These are phyloP conservation scores for Amphicarpaea edgeworthii DNA, from an alignment of 306 rosid species.

Conservation along the genomic window DNA sequence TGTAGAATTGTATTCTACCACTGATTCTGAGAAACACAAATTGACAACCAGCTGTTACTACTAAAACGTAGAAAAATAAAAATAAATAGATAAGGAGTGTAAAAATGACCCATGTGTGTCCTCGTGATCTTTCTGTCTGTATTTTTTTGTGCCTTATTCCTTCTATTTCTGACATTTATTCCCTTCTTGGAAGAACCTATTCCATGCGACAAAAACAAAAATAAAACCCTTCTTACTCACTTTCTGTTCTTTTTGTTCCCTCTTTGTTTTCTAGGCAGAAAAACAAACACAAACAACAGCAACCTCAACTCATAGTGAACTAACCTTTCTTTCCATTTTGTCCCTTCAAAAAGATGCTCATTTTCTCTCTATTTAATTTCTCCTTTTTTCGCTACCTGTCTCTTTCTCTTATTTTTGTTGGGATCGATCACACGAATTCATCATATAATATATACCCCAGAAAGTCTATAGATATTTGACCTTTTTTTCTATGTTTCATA, in stretches of 20 bases:
- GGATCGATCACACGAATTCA: constrained; percentile 57
- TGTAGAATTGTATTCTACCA: neutral
- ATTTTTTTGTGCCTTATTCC: constrained; percentile 20
- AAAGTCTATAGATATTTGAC: neutral
- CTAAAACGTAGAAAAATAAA: neutral
- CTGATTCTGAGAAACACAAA: constrained; percentile 27
- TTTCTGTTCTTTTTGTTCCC: constrained; percentile 9
- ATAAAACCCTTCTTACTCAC: neutral
- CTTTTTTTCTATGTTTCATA: neutral
- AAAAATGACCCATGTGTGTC: constrained; percentile 42
- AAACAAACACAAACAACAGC: constrained; percentile 28
- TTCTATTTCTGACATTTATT: constrained; percentile 33
- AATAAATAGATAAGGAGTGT: neutral
- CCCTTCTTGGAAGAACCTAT: constrained; percentile 35
- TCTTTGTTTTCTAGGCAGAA: neutral
- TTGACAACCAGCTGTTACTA: constrained; percentile 31
- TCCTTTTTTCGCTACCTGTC: neutral
- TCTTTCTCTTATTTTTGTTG: constrained; percentile 9
- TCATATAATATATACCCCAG: no score
- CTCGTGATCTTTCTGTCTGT: constrained; percentile 48
- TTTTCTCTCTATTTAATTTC: constrained; percentile 4
- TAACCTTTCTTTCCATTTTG: constrained; percentile 52
- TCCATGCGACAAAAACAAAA: constrained; percentile 22
- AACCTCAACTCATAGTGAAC: constrained; percentile 33
- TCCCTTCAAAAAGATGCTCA: constrained; percentile 42